phyloP scores from a whole-genome alignment of 805 yeast genomes.

The Wickerhamiella australiensis region DNA sequence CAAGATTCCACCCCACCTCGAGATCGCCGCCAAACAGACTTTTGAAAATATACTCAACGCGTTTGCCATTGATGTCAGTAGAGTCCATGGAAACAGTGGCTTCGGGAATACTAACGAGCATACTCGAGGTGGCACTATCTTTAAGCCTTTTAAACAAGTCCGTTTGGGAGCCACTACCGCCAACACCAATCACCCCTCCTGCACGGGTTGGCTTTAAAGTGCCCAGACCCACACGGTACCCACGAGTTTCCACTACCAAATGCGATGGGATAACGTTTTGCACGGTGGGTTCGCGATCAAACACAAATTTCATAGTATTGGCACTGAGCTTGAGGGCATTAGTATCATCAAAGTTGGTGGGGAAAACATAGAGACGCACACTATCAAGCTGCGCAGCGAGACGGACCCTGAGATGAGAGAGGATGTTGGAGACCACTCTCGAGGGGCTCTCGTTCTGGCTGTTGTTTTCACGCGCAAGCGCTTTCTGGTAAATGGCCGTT shows the following conservation, averaged over 20 bases:
- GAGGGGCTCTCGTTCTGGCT: background rate
- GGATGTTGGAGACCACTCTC: background rate
- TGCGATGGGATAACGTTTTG: slow-evolving; percentile 38
- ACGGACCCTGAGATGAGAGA: slow-evolving; percentile 43
- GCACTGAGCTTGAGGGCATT: slow-evolving; percentile 48
- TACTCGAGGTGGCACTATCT: slow-evolving; percentile 34
- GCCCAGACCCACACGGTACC: slow-evolving; percentile 58
- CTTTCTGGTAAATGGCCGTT: slow-evolving; percentile 7
- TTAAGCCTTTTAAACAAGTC: slow-evolving; percentile 17
- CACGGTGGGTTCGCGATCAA: slow-evolving; percentile 15
- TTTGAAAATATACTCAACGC: slow-evolving; percentile 54
- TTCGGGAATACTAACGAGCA: slow-evolving; percentile 68
- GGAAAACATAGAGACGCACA: slow-evolving; percentile 54
- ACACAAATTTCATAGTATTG: slow-evolving; percentile 23
- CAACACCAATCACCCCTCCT: background rate
- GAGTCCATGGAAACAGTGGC: slow-evolving; percentile 65
- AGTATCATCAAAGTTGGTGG: slow-evolving; percentile 66
- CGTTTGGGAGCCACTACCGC: slow-evolving; percentile 36
- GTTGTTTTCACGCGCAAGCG: background rate
- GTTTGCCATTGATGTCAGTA: slow-evolving; percentile 37
- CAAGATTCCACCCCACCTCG: slow-evolving; percentile 87
- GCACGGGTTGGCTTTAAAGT: slow-evolving; percentile 32
- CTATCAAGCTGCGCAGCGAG: slow-evolving; percentile 49
- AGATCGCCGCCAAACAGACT: slow-evolving; percentile 81
- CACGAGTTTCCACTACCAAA: slow-evolving; percentile 47